phyloP scores from a whole-genome alignment of 257 asterid species.

The Coffea canephora region DNA sequence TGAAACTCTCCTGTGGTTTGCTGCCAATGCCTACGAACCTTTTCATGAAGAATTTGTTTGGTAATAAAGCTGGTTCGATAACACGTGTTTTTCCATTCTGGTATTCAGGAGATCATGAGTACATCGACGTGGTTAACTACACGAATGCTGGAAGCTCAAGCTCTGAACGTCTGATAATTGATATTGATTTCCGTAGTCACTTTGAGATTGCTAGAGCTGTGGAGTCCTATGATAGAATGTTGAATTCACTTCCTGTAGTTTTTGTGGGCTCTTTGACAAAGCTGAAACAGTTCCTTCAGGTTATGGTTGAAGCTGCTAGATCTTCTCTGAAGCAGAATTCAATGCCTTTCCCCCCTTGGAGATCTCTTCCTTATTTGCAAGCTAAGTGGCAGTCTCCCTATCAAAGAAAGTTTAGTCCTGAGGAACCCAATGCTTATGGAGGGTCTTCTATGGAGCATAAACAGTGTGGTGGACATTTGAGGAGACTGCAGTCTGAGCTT shows the following conservation, averaged over 20 bases:
- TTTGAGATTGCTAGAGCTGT: conserved; percentile 87
- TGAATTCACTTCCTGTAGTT: conserved; percentile 57
- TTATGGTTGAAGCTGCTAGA: conserved; percentile 77
- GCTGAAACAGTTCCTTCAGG: conserved; percentile 58
- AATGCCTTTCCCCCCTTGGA: conserved; percentile 86
- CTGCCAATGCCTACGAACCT: neutral
- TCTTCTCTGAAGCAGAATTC: conserved; percentile 72
- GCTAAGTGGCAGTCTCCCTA: conserved; percentile 70
- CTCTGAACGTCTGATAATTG: conserved; percentile 51
- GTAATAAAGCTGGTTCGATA: neutral
- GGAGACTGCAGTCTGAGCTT: conserved; percentile 46
- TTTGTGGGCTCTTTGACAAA: conserved; percentile 56
- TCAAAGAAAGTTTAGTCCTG: conserved; percentile 33
- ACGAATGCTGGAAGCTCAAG: conserved; percentile 33
- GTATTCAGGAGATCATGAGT: conserved; percentile 68
- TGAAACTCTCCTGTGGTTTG: neutral
- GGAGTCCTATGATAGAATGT: conserved; percentile 55
- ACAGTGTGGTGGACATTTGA: conserved; percentile 51
- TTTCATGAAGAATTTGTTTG: neutral
- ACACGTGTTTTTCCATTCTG: neutral
- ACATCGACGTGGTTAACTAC: conserved; percentile 48
- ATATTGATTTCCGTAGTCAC: conserved; percentile 68
- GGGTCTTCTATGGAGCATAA: conserved; percentile 30
- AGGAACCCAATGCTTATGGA: conserved; percentile 10
- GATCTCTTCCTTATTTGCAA: conserved; percentile 57